Evolutionary conservation across 176 grass and related monocot species (phyloP), one percentile per base, ranked within the genome.

Genomic region (Avena insularis): DNA sequence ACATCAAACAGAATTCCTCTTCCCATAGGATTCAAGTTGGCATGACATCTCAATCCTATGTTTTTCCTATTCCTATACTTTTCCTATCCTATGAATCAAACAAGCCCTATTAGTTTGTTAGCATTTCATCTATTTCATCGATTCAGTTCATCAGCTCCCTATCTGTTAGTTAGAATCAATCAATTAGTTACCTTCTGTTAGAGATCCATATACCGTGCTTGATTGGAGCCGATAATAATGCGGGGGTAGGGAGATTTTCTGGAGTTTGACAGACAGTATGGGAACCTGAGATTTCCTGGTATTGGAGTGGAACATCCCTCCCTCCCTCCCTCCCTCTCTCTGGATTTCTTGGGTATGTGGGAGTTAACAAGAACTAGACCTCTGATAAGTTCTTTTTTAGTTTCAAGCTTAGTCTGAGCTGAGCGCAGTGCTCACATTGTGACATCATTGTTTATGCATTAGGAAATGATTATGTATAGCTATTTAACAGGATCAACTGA

Each of bases 401-500:
- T 63, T 75, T 84, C 82, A 51, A 75, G 57, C 25, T 63, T 35
- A 36, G 23, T 15, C 20, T 85, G 25, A 50, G 25, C 23, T 50
- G 43, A 53, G 57, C 58, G 17, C 57, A 76, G 16, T 62, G 59
- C 33, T 33, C 33, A 77, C 19, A 33, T 53, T 76, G 20, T 61
- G 38, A 84, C 66, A 1, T 88, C 67, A 15, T 81, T 61, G n/a
- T 5, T 58, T 53, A 61, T 78, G 5, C 57, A 36, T 33, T 64
- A 59, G 38, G 20, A 81, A 89, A 21, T 74, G 77, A 87, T 83
- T 82, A 61, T 89, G 15, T 76, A 35, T 63, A 75, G 67, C 78
- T 69, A 75, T 79, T 83, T 83, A 60, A 54, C 85, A 96, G 97
- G 81, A 73, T 86, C 85, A 62, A 87, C 55, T 66, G 92, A 96